Percentiles rank a stretch among this genome's conserved stretches.
Conservation (phyloP, 2,329 filamentous ascomycete species). For the Fusarium acutatum region DNA sequence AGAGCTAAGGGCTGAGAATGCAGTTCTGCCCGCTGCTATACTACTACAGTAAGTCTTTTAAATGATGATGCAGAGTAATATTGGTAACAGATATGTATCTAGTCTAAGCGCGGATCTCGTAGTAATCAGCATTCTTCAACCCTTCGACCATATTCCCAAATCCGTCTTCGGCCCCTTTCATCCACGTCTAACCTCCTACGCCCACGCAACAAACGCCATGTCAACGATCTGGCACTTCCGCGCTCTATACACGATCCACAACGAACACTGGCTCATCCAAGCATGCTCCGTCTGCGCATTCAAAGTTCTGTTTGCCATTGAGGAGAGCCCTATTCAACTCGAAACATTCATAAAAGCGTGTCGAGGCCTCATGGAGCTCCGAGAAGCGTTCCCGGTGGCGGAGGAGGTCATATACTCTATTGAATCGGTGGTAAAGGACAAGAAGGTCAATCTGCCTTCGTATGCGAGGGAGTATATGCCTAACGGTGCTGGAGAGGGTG, state of each 20-base stretch:
- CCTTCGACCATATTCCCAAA: constrained; percentile 15
- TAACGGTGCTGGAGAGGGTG: neutral
- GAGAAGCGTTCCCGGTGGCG: constrained; percentile 17
- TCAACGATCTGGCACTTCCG: constrained; percentile 30
- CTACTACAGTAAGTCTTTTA: constrained; percentile 9
- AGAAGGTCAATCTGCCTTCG: neutral
- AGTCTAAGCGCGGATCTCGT: constrained; percentile 17
- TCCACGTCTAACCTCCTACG: constrained; percentile 7
- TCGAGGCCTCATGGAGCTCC: constrained; percentile 10
- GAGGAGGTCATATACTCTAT: constrained; percentile 14
- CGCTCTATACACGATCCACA: constrained; percentile 8
- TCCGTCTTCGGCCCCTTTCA: constrained; percentile 18
- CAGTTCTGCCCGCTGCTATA: constrained; percentile 7
- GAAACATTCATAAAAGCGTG: constrained; percentile 28
- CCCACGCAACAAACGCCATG: constrained; percentile 25
- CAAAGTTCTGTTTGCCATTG: constrained; percentile 6
- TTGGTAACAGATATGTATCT: neutral
- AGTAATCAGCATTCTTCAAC: constrained; percentile 14
- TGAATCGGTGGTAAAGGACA: constrained; percentile 5
- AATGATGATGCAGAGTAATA: fast-evolving
- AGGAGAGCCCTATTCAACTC: constrained; percentile 20
- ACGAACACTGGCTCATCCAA: constrained; percentile 24
- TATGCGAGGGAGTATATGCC: constrained; percentile 18
- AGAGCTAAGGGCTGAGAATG: constrained; percentile 15
- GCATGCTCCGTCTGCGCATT: constrained; percentile 19